Evolutionary conservation across 441 rosid genomes (phyloP), one percentile per base, ranked within the genome.

Genomic region (Adansonia rubrostipa): DNA sequence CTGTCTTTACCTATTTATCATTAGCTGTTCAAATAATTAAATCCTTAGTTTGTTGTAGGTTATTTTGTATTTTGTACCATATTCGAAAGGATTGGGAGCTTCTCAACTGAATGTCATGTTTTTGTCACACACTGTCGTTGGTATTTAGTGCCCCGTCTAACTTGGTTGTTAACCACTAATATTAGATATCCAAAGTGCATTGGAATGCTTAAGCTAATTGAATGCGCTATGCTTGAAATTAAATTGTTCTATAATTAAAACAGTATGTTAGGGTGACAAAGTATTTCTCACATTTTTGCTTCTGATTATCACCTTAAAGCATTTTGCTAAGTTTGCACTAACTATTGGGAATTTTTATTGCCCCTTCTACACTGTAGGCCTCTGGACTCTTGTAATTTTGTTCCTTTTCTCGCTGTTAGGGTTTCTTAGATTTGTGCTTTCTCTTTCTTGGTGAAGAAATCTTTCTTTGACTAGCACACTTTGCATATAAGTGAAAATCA

Each of bases 111-210:
- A 66, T 44, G 24, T 17, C 51, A n/a, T 42, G 28, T 66, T 10
- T 17, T 3, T 44, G 71, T 66, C 44, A 0, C 24, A 40, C n/a
- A 14, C 24, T 4, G 14, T 66, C 24, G 8, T 15, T 42, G 7
- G 14, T n/a, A n/a, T 42, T 51, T 47, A 3, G 19, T 64, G 28
- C 15, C 14, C 66, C 15, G 33, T 28, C 33, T 28, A 28, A 4
- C 62, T 72, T 72, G 28, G 54, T 45, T 3, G 50, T 45, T 4
- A 2, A 48, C 57, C 47, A 22, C 22, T 24, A 22, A n/a, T 45
- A n/a, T 61, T 33, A 22, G 44, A 64, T 75, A n/a, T 28, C 14
- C 56, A 3, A 28, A 28, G 71, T 75, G 24, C 72, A 64, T 22
- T 45, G 17, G 53, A 6, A 48, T 11, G 9, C 36, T 20, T 47